Evolutionary conservation across 768 basidiomycete species (phyloP), one percentile per base, ranked within the genome.

Genomic region (Boletus fagicola): DNA sequence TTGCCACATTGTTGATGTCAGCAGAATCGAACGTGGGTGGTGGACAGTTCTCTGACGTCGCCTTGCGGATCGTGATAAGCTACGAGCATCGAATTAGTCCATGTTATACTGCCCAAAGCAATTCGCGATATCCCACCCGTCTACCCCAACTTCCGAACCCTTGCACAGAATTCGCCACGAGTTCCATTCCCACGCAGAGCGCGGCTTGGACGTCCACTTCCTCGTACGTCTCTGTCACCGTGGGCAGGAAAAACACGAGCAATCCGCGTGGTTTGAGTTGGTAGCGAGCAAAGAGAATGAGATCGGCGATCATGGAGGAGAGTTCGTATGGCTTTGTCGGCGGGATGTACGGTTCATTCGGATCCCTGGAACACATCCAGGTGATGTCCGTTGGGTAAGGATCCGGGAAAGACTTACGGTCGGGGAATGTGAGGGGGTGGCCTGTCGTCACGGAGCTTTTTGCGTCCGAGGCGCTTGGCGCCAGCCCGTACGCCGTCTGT

Each of bases 91-190:
- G 16, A 16, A 42, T 65, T 39, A 61, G 51, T 39, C 45, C 18
- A 24, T 49, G 36, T 18, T n/a, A 49, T 10, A 16, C 40, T 33
- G 51, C 38, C 38, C 6, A 50, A 16, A 28, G 12, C 15, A 10
- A 48, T 51, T 43, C 45, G 49, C 16, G 44, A 28, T 26, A 76
- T 33, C 90, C 72, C 66, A 94, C 94, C 69, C 96, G 74, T 63
- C 96, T 78, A 1, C 93, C 94, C 96, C 96, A 99, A 26, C 87
- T 90, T 15, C 94, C 94, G 67, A 98, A 99, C 64, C 89, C 86
- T 72, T 99, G 94, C 60, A 93, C 72, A 36, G 92, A 94, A 68
- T 96, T 95, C 0, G 88, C 87, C 43, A 94, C 78, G 20, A 98
- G 73, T 63, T 85, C 85, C 90, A 98, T 94, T 1, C 94, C 95